phyloP scores from a whole-genome alignment of 2,329 filamentous ascomycete species.

The Clathrospora elynae region DNA sequence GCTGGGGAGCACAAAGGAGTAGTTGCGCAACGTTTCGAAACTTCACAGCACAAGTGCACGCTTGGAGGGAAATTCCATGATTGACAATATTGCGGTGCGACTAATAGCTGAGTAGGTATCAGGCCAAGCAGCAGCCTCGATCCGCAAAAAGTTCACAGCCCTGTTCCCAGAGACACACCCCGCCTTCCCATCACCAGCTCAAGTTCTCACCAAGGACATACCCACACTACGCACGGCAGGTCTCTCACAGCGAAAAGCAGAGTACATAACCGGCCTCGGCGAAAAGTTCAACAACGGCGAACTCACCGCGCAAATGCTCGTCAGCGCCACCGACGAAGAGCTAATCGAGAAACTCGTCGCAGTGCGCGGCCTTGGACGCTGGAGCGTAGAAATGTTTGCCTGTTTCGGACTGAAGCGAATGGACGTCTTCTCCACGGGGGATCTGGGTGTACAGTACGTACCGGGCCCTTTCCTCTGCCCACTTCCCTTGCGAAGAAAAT shows the following conservation, averaged over 20 bases:
- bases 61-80: too few species aligned
- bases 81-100: background rate
- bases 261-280: slow-evolving; percentile 87
- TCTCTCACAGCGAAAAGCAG: slow-evolving; percentile 90
- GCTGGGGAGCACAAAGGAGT: too few species aligned
- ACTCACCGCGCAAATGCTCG: slow-evolving; percentile 74
- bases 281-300: slow-evolving; percentile 78
- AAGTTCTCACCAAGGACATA: slow-evolving; percentile 65
- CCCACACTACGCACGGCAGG: slow-evolving; percentile 81
- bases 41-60: too few species aligned
- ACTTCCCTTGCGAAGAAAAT: too few species aligned
- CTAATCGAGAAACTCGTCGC: slow-evolving; percentile 81
- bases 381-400: slow-evolving; percentile 92
- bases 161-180: slow-evolving; percentile 58
- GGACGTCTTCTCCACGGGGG: slow-evolving; percentile 91
- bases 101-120: slow-evolving; percentile 63
- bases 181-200: slow-evolving; percentile 74
- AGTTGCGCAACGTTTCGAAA: background rate
- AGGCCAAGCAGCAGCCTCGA: slow-evolving; percentile 85
- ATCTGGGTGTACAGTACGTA: slow-evolving; percentile 83
- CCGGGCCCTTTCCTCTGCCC: slow-evolving; percentile 1
- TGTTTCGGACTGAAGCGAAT: slow-evolving; percentile 92
- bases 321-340: slow-evolving; percentile 81
- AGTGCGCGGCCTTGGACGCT: slow-evolving; percentile 83
- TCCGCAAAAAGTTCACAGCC: slow-evolving; percentile 68